These are phyloP conservation scores for Gnaphalium uliginosum DNA, from an alignment of 129 eudicot genomes.

Conservation along the genomic window DNA sequence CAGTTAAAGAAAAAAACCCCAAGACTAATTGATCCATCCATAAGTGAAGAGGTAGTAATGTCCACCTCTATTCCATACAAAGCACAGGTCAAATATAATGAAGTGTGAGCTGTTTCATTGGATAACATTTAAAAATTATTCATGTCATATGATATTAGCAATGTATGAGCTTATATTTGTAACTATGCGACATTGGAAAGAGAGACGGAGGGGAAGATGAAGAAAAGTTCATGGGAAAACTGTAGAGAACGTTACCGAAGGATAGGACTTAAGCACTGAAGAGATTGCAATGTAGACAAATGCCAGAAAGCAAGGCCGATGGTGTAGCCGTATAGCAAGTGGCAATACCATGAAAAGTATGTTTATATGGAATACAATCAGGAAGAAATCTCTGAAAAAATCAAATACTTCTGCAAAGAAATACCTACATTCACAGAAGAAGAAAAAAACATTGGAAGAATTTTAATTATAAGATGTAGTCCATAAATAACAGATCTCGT, in stretches of 20 bases:
- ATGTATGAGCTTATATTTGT: neutral
- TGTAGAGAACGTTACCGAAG: conserved; percentile 60
- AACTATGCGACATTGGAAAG: neutral
- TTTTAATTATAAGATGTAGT: conserved; percentile 7
- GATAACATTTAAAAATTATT: neutral
- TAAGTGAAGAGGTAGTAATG: neutral
- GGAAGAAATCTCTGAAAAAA: conserved; percentile 81
- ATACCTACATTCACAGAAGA: conserved; percentile 71
- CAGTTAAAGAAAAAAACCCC: neutral
- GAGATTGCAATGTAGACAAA: conserved; percentile 85
- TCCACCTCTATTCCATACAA: neutral
- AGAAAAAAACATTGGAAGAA: conserved; percentile 4
- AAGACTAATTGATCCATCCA: neutral
- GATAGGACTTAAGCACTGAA: conserved; percentile 88
- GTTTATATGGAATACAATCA: conserved; percentile 85
- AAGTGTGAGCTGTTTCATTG: neutral
- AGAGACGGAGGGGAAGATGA: neutral
- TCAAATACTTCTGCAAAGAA: conserved; percentile 98
- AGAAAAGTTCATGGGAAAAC: neutral
- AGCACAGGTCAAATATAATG: neutral
- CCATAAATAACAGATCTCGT: conserved; percentile 3
- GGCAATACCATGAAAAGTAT: conserved; percentile 93
- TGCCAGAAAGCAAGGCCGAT: conserved; percentile 89
- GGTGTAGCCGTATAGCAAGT: conserved; percentile 79
- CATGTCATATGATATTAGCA: neutral